Evolutionary conservation across 2,329 filamentous ascomycete species (phyloP), one percentile per base, ranked within the genome.

Genomic region (Aspergillus neoniger): DNA sequence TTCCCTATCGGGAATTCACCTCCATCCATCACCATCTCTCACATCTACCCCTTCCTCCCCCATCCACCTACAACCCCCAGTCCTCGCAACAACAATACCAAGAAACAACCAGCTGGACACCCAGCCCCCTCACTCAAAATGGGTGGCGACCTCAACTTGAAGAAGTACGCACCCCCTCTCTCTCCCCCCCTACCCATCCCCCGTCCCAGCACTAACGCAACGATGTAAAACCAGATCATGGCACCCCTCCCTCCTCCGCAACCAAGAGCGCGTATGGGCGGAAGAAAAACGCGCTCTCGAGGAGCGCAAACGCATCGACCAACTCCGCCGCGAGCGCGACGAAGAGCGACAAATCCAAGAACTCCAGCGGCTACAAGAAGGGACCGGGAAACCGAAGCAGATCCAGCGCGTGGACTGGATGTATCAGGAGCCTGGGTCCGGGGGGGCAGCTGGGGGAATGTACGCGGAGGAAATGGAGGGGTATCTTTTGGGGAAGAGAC

Each of bases 361-460:
- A 75, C 86, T 98, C 1, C 91, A 97, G 76, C 86, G 88, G 55
- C 85, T 98, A 67, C 91, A 97, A 59, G 95, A 97, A 77, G 88
- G 90, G 2, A 90, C 92, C 0, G 95, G 95, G 39, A 92, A 93
- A 58, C 87, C 85, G 69, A 93, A 92, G 72, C 85, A 89, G 56
- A 80, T 90, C 30, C 89, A 94, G 69, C 88, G 92, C 38, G 94
- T 99, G 25, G 95, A 98, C 71, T 99, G 95, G 91, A 97, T 99
- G 92, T 99, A 99, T 78, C 87, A 90, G 69, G 94, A 94, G 1
- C 92, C 95, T 36, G 32, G 32, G 32, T 7, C 90, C 90, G 44
- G 84, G 80, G 59, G 90, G 89, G 53, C 32, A 6, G 32, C 10
- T 2, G 84, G 83, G 59, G 91, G 91, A 38, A 88, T 91, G 86